Base-by-base conservation (phyloP, 2,329 filamentous ascomycete species). In the Dactylellina leptospora region DNA sequence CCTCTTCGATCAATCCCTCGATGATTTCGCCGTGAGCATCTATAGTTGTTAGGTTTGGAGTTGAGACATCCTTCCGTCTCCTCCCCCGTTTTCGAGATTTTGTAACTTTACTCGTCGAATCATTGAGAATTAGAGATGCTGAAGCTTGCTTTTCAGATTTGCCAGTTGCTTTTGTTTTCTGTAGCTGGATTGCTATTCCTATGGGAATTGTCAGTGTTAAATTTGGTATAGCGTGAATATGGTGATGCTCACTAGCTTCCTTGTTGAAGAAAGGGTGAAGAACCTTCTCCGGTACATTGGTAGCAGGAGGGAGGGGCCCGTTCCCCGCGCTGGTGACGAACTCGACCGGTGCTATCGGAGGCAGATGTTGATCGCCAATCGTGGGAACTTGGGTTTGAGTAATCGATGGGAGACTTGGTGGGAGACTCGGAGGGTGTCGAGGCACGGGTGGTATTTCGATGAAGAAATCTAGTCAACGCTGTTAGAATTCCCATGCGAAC, bases 201-300 rank as follows among this genome's bases (percentile, higher is more conserved):
- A 36, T 36, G 4, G 30, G 22, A 13, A n/a, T 40, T n/a, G 36
- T n/a, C 13, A n/a, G 4, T 40, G 11, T 16, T 1, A 40, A 40
- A 6, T n/a, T 4, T n/a, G 18, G 36, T 16, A n/a, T 40, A 5
- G 13, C 8, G 8, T n/a, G 10, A 16, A n/a, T n/a, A 16, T 6
- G 13, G 13, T 16, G 2, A 40, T 53, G 27, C 62, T 68, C 54
- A 68, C 62, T 42, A 25, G 62, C 53, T 45, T 62, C 53, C 38
- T 58, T 64, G 23, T 63, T 50, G 45, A 72, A 72, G 30, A 72
- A 72, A 1, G 68, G 68, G 28, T 72, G 68, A 13, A 72, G 28
- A 13, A 44, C 25, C 33, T 44, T 72, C 11, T 60, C 59, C 10
- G 60, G 13, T 6, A 33, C 54, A 5, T 72, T 59, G 16, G 59